Percentiles rank a stretch among this genome's conserved stretches.
phyloP scores from a whole-genome alignment of 306 rosid genomes.

The Abrus pulchellus region DNA sequence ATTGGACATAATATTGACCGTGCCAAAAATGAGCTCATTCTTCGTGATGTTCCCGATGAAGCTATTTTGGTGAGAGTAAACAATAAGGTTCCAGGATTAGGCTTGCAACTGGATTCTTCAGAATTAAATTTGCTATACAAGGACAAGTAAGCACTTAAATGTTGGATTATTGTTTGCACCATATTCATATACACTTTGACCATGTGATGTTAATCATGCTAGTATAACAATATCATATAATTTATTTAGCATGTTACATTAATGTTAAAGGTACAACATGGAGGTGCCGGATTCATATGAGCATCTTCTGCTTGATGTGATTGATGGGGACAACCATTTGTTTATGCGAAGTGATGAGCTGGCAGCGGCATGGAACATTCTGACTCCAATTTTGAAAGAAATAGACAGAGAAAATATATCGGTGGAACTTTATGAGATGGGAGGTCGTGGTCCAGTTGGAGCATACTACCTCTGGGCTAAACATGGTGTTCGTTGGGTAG shows the following conservation, averaged over 20 bases:
- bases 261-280: slow-evolving; percentile 67
- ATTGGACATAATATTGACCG: slow-evolving; percentile 72
- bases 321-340: slow-evolving; percentile 86
- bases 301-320: slow-evolving; percentile 89
- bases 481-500: slow-evolving; percentile 79
- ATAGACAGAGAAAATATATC: slow-evolving; percentile 69
- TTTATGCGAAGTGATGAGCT: slow-evolving; percentile 90
- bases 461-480: slow-evolving; percentile 94
- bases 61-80: slow-evolving; percentile 87
- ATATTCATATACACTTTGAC: not conserved
- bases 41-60: slow-evolving; percentile 87
- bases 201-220: slow-evolving; percentile 2
- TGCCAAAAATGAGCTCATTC: slow-evolving; percentile 87
- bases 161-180: slow-evolving; percentile 17
- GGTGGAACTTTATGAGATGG: slow-evolving; percentile 81
- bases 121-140: slow-evolving; percentile 87
- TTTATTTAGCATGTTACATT: slow-evolving; percentile 5
- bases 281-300: slow-evolving; percentile 93
- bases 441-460: slow-evolving; percentile 90
- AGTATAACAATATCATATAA: not conserved
- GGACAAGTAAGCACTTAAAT: slow-evolving; percentile 73
- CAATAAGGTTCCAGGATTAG: slow-evolving; percentile 95
- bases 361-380: slow-evolving; percentile 85
- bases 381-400: slow-evolving; percentile 78
- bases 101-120: slow-evolving; percentile 85